Conservation (phyloP, 192 early-diverging fungal genomes). For the Kickxella alabastrina region DNA sequence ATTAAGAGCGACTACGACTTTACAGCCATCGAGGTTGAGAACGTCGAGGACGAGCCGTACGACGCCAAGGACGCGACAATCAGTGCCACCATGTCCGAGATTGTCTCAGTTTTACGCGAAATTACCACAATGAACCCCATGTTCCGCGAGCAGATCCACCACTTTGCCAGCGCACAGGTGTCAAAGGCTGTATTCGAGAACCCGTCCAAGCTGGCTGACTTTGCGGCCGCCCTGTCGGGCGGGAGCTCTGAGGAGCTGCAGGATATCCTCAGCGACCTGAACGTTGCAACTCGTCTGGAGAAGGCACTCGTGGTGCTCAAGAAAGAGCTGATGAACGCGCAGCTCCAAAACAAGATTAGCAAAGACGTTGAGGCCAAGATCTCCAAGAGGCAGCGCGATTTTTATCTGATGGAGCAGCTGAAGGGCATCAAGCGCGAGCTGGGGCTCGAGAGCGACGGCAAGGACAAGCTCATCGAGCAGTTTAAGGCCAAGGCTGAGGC, state of each 20-base stretch:
- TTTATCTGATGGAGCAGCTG: constrained; percentile 98
- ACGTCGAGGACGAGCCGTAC: constrained; percentile 79
- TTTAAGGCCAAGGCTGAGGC: constrained; percentile 85
- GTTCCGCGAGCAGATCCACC: constrained; percentile 97
- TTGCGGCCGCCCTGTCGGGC: constrained; percentile 91
- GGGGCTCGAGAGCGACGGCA: constrained; percentile 95
- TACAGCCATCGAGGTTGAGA: constrained; percentile 84
- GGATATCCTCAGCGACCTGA: constrained; percentile 81
- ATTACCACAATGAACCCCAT: constrained; percentile 92
- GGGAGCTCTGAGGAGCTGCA: constrained; percentile 93
- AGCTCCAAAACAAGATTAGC: constrained; percentile 96
- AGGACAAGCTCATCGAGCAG: constrained; percentile 93
- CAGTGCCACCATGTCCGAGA: constrained; percentile 90
- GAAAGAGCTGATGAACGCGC: constrained; percentile 96
- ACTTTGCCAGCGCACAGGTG: constrained; percentile 92
- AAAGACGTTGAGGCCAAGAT: constrained; percentile 98
- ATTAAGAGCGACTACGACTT: constrained; percentile 64
- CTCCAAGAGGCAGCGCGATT: constrained; percentile 94
- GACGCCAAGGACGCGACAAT: constrained; percentile 80
- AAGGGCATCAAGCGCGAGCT: constrained; percentile 99
- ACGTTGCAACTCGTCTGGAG: constrained; percentile 86
- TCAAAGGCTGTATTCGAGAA: constrained; percentile 95
- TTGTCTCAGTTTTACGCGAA: constrained; percentile 94
- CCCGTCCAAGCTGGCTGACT: constrained; percentile 92
- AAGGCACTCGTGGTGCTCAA: constrained; percentile 92